Percentiles rank a stretch among this genome's conserved stretches.
These are phyloP conservation scores for Glebionis coronaria DNA, from an alignment of 129 eudicot species.

Conservation along the genomic window DNA sequence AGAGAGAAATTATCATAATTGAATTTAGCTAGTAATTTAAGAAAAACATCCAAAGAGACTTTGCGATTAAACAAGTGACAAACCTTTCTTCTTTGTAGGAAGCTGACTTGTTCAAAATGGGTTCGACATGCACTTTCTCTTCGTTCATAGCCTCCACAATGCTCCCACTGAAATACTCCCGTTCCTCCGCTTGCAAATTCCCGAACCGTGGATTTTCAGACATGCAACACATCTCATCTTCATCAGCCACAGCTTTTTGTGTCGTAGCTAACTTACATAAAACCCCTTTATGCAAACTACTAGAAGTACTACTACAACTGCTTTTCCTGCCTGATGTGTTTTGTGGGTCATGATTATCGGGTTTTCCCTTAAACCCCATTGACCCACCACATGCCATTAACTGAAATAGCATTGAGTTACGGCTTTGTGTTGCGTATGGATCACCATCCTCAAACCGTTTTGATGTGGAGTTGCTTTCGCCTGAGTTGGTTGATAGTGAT, in stretches of 20 bases:
- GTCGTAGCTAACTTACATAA: slow-evolving; percentile 38
- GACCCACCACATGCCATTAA: slow-evolving; percentile 81
- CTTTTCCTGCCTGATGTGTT: slow-evolving; percentile 40
- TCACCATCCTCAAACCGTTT: slow-evolving; percentile 64
- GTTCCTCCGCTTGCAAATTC: slow-evolving; percentile 70
- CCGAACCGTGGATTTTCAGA: slow-evolving; percentile 97
- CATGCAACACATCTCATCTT: slow-evolving; percentile 66
- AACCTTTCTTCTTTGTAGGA: slow-evolving; percentile 92
- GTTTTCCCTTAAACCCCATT: slow-evolving; percentile 45
- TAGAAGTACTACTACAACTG: slow-evolving; percentile 26
- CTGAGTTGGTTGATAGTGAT: slow-evolving; percentile 50
- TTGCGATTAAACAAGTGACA: background rate
- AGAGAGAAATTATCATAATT: too few species aligned
- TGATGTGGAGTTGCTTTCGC: slow-evolving; percentile 25
- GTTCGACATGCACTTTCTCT: slow-evolving; percentile 37
- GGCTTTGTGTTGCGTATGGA: slow-evolving; percentile 40
- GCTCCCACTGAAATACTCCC: slow-evolving; percentile 95
- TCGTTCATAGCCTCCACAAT: slow-evolving; percentile 64
- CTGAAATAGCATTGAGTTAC: slow-evolving; percentile 61
- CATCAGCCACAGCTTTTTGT: slow-evolving; percentile 10
- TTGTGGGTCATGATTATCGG: slow-evolving; percentile 22
- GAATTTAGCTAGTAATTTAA: too few species aligned
- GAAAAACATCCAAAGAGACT: background rate
- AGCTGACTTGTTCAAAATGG: slow-evolving; percentile 54
- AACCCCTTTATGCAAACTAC: slow-evolving; percentile 49